Conservation (phyloP, 768 basidiomycete species). For the Tricholoma matsutake region DNA sequence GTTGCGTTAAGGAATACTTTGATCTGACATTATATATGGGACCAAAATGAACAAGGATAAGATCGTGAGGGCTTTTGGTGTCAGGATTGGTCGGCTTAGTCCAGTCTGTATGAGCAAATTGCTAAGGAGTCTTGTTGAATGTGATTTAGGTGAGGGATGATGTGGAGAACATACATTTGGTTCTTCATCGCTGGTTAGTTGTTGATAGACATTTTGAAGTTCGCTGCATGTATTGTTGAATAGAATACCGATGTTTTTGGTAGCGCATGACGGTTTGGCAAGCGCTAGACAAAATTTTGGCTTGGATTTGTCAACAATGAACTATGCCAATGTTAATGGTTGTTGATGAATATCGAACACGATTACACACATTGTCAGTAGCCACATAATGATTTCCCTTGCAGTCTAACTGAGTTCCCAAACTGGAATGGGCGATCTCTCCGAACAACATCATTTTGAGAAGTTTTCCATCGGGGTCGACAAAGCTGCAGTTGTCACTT, state of each 20-base stretch:
- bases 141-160: not conserved
- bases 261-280: not conserved
- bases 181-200: not conserved
- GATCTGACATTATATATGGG: not conserved
- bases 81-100: not conserved
- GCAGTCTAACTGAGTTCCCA: not conserved
- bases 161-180: not conserved
- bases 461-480: not conserved
- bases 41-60: not conserved
- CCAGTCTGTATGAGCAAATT: not conserved
- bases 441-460: not conserved
- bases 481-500: not conserved
- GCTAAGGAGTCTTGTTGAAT: not conserved
- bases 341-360: not conserved
- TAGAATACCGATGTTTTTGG: not conserved
- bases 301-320: not conserved
- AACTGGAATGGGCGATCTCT: not conserved
- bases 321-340: too few species aligned
- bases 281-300: not conserved
- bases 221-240: too few species aligned
- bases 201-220: too few species aligned
- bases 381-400: not conserved
- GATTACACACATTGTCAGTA: not conserved
- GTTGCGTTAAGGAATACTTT: too few species aligned
- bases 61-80: not conserved